phyloP scores from a whole-genome alignment of 2,329 filamentous ascomycete genomes.

The Fusarium annulatum region DNA sequence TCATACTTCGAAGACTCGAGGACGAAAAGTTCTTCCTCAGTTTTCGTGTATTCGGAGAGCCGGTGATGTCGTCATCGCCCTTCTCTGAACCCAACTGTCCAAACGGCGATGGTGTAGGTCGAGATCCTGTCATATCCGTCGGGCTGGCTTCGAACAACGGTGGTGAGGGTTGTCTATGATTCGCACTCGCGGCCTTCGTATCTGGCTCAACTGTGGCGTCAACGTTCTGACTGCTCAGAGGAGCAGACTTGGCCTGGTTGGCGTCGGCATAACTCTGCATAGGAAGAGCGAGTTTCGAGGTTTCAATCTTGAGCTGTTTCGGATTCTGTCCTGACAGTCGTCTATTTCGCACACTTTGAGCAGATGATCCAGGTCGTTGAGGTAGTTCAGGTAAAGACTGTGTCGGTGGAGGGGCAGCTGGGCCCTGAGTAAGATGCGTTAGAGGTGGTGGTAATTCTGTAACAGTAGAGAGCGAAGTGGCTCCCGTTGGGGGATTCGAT shows the following conservation, averaged over 20 bases:
- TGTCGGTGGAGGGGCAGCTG: conserved; percentile 60
- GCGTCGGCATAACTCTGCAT: conserved; percentile 28
- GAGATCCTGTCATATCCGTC: conserved; percentile 40
- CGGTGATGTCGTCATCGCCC: conserved; percentile 55
- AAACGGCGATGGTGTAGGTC: conserved; percentile 47
- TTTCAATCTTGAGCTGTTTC: conserved; percentile 92
- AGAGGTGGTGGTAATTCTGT: conserved; percentile 63
- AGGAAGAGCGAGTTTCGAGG: conserved; percentile 53
- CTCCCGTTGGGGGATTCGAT: conserved; percentile 67
- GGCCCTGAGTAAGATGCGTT: conserved; percentile 35
- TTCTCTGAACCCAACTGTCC: conserved; percentile 49
- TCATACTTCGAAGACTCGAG: conserved; percentile 76
- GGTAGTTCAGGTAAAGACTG: conserved; percentile 60
- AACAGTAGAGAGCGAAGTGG: conserved; percentile 70
- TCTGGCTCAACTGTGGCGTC: conserved; percentile 10
- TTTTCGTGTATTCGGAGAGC: conserved; percentile 63
- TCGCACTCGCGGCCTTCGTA: conserved; percentile 11
- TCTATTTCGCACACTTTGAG: conserved; percentile 74
- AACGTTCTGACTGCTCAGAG: conserved; percentile 14
- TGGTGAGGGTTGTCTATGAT: conserved; percentile 42
- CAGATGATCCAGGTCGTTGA: conserved; percentile 47
- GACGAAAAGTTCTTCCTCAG: conserved; percentile 76
- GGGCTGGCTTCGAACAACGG: conserved; percentile 44
- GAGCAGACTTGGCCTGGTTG: conserved; percentile 25
- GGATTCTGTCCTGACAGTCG: conserved; percentile 83